Conservation (phyloP, 805 yeast species). For the Deakozyma indianensis region DNA sequence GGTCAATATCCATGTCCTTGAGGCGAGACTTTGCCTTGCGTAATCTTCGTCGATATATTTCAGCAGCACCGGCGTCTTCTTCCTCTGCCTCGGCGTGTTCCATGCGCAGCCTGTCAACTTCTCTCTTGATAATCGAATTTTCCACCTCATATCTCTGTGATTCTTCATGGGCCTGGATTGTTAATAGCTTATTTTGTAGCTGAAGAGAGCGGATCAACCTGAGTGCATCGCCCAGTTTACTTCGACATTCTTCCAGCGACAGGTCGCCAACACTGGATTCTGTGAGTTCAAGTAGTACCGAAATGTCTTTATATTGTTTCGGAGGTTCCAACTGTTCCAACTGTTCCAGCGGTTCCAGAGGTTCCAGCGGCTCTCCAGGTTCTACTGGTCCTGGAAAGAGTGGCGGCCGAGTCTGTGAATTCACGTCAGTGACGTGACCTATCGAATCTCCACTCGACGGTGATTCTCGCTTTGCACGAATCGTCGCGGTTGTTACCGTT, state of each 20-base stretch:
- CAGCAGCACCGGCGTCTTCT: constrained; percentile 22
- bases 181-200: constrained; percentile 27
- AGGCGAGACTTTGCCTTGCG: constrained; percentile 29
- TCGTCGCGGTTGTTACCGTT: not conserved
- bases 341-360: too few relatives aligned
- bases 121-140: constrained; percentile 28
- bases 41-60: constrained; percentile 24
- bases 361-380: not conserved
- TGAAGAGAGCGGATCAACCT: constrained; percentile 6
- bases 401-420: not conserved
- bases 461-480: not conserved
- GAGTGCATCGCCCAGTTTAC: not conserved
- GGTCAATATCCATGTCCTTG: constrained; percentile 29
- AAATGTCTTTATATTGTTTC: not conserved
- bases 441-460: not conserved
- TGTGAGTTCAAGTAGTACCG: not conserved
- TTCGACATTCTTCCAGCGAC: not conserved
- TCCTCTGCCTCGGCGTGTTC: constrained; percentile 23
- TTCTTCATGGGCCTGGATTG: constrained; percentile 29
- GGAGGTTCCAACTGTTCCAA: not conserved
- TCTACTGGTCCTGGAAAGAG: not conserved
- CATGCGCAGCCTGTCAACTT: constrained; percentile 29
- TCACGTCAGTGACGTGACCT: not conserved
- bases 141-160: constrained; percentile 36
- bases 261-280: not conserved